Evolutionary conservation across 768 basidiomycete species (phyloP).

Genomic region (Naganishia vishniacii): DNA sequence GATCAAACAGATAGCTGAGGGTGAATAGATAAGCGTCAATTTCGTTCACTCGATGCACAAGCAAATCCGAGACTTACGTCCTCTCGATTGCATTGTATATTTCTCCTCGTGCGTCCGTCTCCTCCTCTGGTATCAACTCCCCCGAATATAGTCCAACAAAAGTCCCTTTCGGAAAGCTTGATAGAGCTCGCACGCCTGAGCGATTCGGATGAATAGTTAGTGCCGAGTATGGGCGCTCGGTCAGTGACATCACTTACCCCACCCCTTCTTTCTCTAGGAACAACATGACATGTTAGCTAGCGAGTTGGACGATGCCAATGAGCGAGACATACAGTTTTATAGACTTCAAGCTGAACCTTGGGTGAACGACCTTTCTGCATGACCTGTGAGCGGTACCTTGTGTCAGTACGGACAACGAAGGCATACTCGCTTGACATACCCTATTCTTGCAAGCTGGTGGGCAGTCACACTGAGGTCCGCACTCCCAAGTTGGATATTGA

Average conservation of each 20-base stretch:
- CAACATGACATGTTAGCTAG: neutral
- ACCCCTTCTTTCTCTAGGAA: slow-evolving; percentile 60
- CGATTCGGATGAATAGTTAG: neutral
- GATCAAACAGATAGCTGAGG: slow-evolving; percentile 70
- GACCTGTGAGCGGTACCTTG: slow-evolving; percentile 54
- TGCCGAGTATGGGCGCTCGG: neutral
- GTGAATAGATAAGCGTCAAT: slow-evolving; percentile 6
- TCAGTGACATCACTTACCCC: slow-evolving; percentile 58
- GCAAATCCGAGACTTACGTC: too few species aligned
- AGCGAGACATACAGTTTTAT: slow-evolving; percentile 45
- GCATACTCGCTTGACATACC: slow-evolving; percentile 52
- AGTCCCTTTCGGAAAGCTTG: slow-evolving; percentile 61
- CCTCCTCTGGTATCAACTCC: slow-evolving; percentile 66
- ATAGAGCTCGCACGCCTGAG: slow-evolving; percentile 66
- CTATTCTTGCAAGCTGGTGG: slow-evolving; percentile 74
- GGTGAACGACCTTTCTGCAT: slow-evolving; percentile 71
- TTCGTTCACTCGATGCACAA: neutral
- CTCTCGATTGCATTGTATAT: slow-evolving; percentile 48
- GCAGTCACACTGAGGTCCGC: slow-evolving; percentile 74
- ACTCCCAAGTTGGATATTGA: slow-evolving; percentile 63
- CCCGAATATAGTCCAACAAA: slow-evolving; percentile 82
- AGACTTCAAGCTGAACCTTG: slow-evolving; percentile 63
- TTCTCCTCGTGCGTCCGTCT: slow-evolving; percentile 64
- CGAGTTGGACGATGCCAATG: neutral
- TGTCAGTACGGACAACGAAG: neutral